Evolutionary conservation across 768 basidiomycete species (phyloP).

Genomic region (Podaxis pistillaris): DNA sequence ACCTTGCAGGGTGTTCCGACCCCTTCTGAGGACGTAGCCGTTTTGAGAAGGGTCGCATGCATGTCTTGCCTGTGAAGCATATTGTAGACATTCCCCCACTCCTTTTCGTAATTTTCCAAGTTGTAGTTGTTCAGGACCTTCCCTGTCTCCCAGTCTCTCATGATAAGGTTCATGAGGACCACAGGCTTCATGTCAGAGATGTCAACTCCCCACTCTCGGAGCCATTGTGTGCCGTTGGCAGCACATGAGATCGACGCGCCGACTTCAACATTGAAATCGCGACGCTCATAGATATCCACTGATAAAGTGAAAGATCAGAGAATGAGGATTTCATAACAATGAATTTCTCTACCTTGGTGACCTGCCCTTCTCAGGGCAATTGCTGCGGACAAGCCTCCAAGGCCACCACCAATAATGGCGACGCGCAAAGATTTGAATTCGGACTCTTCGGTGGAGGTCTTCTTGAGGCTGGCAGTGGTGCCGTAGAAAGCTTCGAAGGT

Average conservation of each 20-base stretch:
- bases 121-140: conserved; percentile 29
- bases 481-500: neutral
- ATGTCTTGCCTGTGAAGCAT: conserved; percentile 34
- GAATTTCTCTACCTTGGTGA: conserved; percentile 18
- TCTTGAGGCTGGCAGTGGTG: neutral
- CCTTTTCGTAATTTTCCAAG: conserved; percentile 27
- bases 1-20: conserved; percentile 25
- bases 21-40: conserved; percentile 25
- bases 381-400: conserved; percentile 21
- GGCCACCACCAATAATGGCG: conserved; percentile 21
- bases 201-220: conserved; percentile 32
- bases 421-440: conserved; percentile 20
- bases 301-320: neutral
- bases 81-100: conserved; percentile 29
- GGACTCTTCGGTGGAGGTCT: too few relatives aligned
- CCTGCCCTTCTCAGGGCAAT: conserved; percentile 30
- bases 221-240: conserved; percentile 31
- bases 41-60: conserved; percentile 27
- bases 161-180: conserved; percentile 29
- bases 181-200: conserved; percentile 30
- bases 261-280: conserved; percentile 30
- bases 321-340: neutral
- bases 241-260: conserved; percentile 33
- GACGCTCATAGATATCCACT: conserved; percentile 29
- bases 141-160: conserved; percentile 35